Evolutionary conservation across 495 filamentous ascomycete genomes (phyloP).

Genomic region (Penicillium herquei): DNA sequence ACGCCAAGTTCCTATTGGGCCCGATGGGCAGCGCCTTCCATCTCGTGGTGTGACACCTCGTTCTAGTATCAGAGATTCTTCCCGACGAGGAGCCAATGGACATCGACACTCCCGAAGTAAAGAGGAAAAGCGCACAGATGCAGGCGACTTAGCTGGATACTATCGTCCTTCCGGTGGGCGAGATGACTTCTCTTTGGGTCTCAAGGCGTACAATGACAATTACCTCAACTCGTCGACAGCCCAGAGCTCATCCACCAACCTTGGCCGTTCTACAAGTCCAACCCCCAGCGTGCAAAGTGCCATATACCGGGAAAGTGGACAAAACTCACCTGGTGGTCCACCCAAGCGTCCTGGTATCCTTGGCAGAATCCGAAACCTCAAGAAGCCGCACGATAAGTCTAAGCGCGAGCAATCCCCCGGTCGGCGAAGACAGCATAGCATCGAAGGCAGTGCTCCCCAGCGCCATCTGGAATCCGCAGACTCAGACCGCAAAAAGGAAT

Average conservation of each 20-base stretch:
- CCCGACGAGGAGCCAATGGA: slow-evolving; percentile 65
- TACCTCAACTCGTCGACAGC: slow-evolving; percentile 39
- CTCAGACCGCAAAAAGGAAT: slow-evolving; percentile 45
- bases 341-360: slow-evolving; percentile 65
- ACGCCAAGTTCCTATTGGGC: slow-evolving; percentile 65
- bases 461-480: slow-evolving; percentile 32
- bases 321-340: slow-evolving; percentile 58
- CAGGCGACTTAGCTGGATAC: slow-evolving; percentile 45
- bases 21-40: slow-evolving; percentile 64
- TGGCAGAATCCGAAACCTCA: slow-evolving; percentile 50
- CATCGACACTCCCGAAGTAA: slow-evolving; percentile 69
- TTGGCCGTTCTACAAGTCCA: slow-evolving; percentile 68
- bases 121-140: slow-evolving; percentile 62
- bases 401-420: slow-evolving; percentile 51
- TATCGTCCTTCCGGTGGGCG: slow-evolving; percentile 62
- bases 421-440: slow-evolving; percentile 42
- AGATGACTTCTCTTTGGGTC: slow-evolving; percentile 62
- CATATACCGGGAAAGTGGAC: slow-evolving; percentile 46
- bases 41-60: slow-evolving; percentile 28
- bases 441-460: slow-evolving; percentile 33
- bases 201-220: slow-evolving; percentile 50
- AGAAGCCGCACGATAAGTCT: slow-evolving; percentile 24
- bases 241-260: slow-evolving; percentile 48
- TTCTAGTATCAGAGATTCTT: slow-evolving; percentile 47
- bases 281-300: slow-evolving; percentile 66